Evolutionary conservation across 2,329 filamentous ascomycete genomes (phyloP), one percentile per base, ranked within the genome.

Genomic region (Hirsutella minnesotensis): DNA sequence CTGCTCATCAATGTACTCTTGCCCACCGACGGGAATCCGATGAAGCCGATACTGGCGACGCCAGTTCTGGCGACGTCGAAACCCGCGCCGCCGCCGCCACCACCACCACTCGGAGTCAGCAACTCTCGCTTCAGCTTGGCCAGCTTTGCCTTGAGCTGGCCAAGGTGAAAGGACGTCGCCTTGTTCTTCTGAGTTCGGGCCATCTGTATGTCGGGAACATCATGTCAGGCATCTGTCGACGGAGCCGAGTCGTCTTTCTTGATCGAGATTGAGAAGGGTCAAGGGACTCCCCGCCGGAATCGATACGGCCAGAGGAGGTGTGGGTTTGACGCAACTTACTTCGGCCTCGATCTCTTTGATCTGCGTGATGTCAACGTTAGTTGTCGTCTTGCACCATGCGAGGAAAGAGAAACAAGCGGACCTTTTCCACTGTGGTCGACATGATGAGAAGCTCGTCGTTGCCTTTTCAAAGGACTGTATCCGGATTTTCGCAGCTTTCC

Each of bases 21-120:
- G 48, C 92, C 92, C 49, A 98, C 92, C 1, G 92, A 98, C 2
- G 92, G 92, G 58, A 98, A 98, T 27, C 92, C 92, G 59, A 96
- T 95, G 67, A 96, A 96, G 36, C 90, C 90, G 57, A 98, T 81
- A 72, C 86, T 94, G 51, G 92, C 92, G 50, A 96, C 92, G 72
- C 92, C 92, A 41, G 92, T 98, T 64, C 92, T 83, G 48, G 92
- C 92, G 51, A 98, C 92, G 70, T 98, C 92, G 72, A 98, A 98
- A 45, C 92, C 92, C 47, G 83, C 70, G 61, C 85, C 86, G 49
- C 80, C 88, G 44, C 85, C 89, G 44, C 90, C 89, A 44, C 89
- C 88, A 44, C 89, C 87, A 40, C 86, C 74, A 34, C 79, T 74
- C 18, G 92, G 92, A 35, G 86, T 95, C 52, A 98, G 75, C 40